phyloP scores from a whole-genome alignment of 345 rosid species.

The Syzygium aromaticum region DNA sequence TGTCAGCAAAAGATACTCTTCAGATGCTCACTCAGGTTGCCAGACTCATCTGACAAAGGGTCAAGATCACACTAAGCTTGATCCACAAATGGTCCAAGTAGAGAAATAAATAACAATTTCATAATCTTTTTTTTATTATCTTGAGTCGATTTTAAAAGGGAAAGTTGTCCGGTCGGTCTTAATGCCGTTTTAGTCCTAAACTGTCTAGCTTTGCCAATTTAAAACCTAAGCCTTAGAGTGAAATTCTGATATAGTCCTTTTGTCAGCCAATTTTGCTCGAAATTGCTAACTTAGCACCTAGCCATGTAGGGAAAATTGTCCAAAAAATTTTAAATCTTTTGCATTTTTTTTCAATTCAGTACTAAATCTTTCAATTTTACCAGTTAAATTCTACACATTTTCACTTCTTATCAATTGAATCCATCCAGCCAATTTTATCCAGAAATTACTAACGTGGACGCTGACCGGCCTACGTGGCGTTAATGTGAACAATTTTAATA shows the following conservation, averaged over 20 bases:
- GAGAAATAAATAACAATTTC: background rate
- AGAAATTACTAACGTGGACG: rapidly evolving
- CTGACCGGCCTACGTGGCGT: too few species aligned
- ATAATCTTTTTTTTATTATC: background rate
- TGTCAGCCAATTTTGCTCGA: rapidly evolving
- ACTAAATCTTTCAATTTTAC: too few species aligned
- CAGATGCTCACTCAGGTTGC: background rate
- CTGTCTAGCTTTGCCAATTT: rapidly evolving
- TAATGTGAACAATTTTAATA: too few species aligned
- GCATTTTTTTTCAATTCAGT: too few species aligned
- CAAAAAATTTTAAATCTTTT: too few species aligned
- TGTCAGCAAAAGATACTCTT: background rate
- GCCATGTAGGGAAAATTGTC: too few species aligned
- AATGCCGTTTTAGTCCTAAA: background rate
- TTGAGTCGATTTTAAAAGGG: background rate
- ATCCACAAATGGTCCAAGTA: background rate
- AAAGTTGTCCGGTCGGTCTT: rapidly evolving
- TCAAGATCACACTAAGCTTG: background rate
- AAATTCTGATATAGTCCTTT: rapidly evolving
- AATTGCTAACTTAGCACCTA: background rate
- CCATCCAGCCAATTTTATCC: rapidly evolving
- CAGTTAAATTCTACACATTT: too few species aligned
- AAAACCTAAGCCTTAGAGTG: rapidly evolving
- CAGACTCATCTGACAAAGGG: background rate
- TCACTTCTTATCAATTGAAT: too few species aligned